These are phyloP conservation scores for Dryas alaskensis DNA, from an alignment of 306 rosid genomes.

Conservation along the genomic window DNA sequence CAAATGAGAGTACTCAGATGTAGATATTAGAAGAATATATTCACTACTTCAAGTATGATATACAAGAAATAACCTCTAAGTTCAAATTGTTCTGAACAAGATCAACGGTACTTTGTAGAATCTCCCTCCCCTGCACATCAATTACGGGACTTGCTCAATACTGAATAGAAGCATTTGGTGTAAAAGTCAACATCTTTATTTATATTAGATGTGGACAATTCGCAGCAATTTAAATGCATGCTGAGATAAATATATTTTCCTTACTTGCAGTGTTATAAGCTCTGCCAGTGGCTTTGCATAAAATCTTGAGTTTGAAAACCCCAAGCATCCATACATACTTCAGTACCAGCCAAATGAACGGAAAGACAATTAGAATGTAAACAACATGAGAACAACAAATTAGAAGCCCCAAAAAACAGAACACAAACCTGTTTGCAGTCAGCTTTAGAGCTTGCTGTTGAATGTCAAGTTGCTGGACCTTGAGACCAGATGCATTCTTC, in stretches of 20 bases:
- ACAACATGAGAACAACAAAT: conserved; percentile 8
- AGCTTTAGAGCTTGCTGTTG: conserved; percentile 98
- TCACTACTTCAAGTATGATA: conserved; percentile 15
- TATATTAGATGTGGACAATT: neutral
- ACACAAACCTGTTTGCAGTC: conserved; percentile 84
- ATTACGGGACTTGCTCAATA: conserved; percentile 21
- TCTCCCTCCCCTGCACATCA: conserved; percentile 86
- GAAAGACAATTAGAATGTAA: conserved; percentile 3
- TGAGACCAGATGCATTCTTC: conserved; percentile 82
- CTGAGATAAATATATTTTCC: conserved; percentile 26
- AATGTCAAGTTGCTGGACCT: conserved; percentile 82
- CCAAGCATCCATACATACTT: conserved; percentile 99
- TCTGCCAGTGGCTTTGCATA: conserved; percentile 97
- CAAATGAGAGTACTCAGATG: conserved; percentile 12
- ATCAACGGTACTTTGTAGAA: conserved; percentile 93
- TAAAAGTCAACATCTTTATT: conserved; percentile 2
- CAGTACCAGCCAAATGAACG: conserved; percentile 29
- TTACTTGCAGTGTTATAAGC: conserved; percentile 88
- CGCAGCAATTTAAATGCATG: conserved; percentile 1
- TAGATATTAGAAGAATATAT: neutral
- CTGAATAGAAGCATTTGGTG: conserved; percentile 26
- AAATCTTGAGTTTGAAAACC: conserved; percentile 93
- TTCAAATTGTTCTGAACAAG: conserved; percentile 88
- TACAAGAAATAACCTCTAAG: conserved; percentile 67
- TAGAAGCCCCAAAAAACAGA: neutral